These are phyloP conservation scores for Penicillium aurantiogriseum DNA, from an alignment of 2,329 filamentous ascomycete genomes.

Conservation along the genomic window DNA sequence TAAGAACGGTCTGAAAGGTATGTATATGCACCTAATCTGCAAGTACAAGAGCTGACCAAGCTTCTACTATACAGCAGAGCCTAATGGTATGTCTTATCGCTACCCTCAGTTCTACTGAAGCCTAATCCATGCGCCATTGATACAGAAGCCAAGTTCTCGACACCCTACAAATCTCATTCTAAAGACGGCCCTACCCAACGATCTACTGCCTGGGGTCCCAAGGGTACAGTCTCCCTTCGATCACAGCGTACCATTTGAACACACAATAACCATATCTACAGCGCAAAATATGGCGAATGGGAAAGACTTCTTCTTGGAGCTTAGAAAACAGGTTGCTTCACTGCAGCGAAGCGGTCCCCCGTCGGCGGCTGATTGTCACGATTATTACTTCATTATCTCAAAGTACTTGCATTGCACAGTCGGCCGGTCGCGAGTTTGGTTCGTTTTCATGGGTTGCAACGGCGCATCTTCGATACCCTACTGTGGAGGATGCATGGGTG, in stretches of 20 bases:
- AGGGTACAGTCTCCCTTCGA: conserved; percentile 36
- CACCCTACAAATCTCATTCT: conserved; percentile 39
- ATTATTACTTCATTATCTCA: conserved; percentile 13
- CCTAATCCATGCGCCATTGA: conserved; percentile 11
- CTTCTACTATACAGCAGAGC: conserved; percentile 20
- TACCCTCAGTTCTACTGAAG: neutral
- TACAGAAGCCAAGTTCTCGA: conserved; percentile 34
- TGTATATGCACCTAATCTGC: neutral
- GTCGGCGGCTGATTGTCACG: conserved; percentile 34
- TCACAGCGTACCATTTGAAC: conserved; percentile 11
- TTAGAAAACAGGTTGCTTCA: conserved; percentile 47
- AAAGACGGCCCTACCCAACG: conserved; percentile 39
- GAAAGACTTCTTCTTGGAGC: conserved; percentile 51
- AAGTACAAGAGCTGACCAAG: conserved; percentile 5
- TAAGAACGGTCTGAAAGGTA: conserved; percentile 44
- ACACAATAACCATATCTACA: conserved; percentile 19
- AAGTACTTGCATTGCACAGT: conserved; percentile 21
- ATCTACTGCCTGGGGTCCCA: conserved; percentile 45
- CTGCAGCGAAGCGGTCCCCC: conserved; percentile 39
- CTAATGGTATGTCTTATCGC: conserved; percentile 28
- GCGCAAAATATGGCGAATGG: conserved; percentile 50
- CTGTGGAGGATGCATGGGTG: conserved; percentile 23
- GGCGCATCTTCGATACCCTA: conserved; percentile 31
- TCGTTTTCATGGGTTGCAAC: conserved; percentile 25
- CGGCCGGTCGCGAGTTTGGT: conserved; percentile 15